Percentiles rank a stretch among this genome's conserved stretches.
phyloP scores from a whole-genome alignment of 1,284 basidiomycete genomes.

The Austropuccinia psidii region DNA sequence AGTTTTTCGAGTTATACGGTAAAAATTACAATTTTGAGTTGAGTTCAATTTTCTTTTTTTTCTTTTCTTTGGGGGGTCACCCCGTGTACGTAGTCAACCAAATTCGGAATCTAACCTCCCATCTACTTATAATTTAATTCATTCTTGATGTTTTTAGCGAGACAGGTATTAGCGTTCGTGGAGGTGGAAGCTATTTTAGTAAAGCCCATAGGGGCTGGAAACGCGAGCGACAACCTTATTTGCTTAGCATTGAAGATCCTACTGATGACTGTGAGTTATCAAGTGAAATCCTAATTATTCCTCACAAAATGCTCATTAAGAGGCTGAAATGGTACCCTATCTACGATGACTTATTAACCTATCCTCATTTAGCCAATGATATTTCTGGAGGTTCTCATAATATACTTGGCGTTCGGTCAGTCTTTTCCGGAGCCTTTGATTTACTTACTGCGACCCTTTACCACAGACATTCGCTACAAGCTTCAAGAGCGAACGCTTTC shows the following conservation, averaged over 20 bases:
- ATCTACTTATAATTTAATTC: constrained; percentile 39
- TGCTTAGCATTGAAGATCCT: constrained; percentile 91
- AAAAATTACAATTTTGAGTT: constrained; percentile 82
- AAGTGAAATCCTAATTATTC: background rate
- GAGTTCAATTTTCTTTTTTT: constrained; percentile 46
- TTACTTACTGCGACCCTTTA: constrained; percentile 68
- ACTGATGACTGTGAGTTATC: constrained; percentile 62
- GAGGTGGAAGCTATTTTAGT: constrained; percentile 74
- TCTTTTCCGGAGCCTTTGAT: constrained; percentile 76
- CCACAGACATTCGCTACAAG: constrained; percentile 42
- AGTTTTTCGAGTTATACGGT: constrained; percentile 95
- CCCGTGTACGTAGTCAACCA: background rate
- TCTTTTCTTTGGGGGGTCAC: background rate
- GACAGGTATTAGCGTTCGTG: constrained; percentile 72
- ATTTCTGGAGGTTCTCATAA: constrained; percentile 81
- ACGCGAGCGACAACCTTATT: constrained; percentile 56
- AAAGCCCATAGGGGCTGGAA: constrained; percentile 73
- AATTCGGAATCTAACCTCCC: background rate
- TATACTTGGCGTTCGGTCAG: constrained; percentile 70
- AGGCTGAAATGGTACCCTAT: constrained; percentile 24
- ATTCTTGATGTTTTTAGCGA: constrained; percentile 4
- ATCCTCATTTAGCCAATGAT: constrained; percentile 65
- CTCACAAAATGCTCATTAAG: constrained; percentile 12
- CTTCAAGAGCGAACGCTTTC: background rate
- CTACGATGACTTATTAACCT: background rate